Evolutionary conservation across 768 basidiomycete species (phyloP).

Genomic region (Dioszegia aurantiaca): DNA sequence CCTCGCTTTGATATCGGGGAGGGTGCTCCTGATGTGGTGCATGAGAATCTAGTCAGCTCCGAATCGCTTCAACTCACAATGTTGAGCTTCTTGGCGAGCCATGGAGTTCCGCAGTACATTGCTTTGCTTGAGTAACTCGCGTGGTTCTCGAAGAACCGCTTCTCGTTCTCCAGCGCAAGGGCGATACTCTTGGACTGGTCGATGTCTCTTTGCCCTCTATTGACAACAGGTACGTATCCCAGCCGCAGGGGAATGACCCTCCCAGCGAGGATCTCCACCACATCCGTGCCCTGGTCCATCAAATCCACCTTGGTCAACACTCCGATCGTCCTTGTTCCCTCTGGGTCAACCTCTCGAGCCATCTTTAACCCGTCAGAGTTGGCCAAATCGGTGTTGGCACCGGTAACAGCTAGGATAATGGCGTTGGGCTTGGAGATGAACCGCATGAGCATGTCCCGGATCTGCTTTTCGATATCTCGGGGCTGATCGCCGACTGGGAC

Average conservation of each 20-base stretch:
- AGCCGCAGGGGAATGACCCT: conserved; percentile 92
- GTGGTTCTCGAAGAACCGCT: conserved; percentile 92
- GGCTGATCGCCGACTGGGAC: conserved; percentile 96
- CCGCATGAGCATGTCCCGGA: conserved; percentile 91
- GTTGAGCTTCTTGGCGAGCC: conserved; percentile 92
- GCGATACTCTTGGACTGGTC: conserved; percentile 81
- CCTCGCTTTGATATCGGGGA: conserved; percentile 97
- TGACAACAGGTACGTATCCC: conserved; percentile 98
- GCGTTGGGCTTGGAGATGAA: conserved; percentile 93
- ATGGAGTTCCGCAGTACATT: conserved; percentile 92
- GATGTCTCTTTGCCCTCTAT: conserved; percentile 96
- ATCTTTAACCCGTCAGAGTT: conserved; percentile 97
- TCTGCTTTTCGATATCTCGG: conserved; percentile 94
- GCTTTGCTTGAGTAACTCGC: conserved; percentile 88
- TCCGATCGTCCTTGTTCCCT: conserved; percentile 94
- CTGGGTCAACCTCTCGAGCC: conserved; percentile 95
- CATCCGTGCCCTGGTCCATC: conserved; percentile 98
- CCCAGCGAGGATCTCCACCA: conserved; percentile 96
- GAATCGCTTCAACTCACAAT: conserved; percentile 61
- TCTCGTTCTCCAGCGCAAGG: conserved; percentile 81
- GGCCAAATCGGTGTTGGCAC: conserved; percentile 93
- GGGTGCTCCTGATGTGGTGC: conserved; percentile 95
- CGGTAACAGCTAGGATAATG: conserved; percentile 93
- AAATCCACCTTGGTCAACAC: conserved; percentile 97
- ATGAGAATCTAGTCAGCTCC: conserved; percentile 73